These are phyloP conservation scores for Phytophthora vignae DNA, from an alignment of 352 stramenopile species.

Conservation along the genomic window DNA sequence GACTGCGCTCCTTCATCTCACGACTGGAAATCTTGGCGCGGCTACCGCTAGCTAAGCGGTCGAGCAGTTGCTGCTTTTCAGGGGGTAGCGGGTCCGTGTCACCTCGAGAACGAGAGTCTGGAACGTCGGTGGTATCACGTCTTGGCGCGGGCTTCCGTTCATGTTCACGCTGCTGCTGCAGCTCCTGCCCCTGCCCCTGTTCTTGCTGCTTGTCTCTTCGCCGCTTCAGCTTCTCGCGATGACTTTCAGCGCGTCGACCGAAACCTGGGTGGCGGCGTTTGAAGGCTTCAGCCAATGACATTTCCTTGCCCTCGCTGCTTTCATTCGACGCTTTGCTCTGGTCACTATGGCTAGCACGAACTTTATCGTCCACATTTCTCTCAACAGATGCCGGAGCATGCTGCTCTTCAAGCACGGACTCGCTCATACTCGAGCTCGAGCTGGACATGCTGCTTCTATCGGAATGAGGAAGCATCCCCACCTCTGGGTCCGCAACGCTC, in stretches of 20 bases:
- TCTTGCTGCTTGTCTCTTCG: slow-evolving; percentile 40
- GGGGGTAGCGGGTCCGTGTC: slow-evolving; percentile 7
- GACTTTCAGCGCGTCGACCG: slow-evolving; percentile 38
- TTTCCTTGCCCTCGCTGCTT: slow-evolving; percentile 18
- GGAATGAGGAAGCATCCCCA: not conserved
- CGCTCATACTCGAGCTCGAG: slow-evolving; percentile 23
- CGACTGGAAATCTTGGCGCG: slow-evolving; percentile 63
- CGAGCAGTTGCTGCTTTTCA: slow-evolving; percentile 46
- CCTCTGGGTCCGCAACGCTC: slow-evolving; percentile 1
- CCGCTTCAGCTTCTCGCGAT: slow-evolving; percentile 41
- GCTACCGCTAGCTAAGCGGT: slow-evolving; percentile 56
- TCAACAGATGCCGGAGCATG: not conserved
- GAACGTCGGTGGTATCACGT: not conserved
- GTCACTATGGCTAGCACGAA: not conserved
- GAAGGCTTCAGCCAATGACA: slow-evolving; percentile 73
- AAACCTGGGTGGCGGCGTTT: slow-evolving; percentile 66
- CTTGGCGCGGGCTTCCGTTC: not conserved
- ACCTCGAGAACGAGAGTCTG: not conserved
- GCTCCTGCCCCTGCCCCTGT: slow-evolving; percentile 21
- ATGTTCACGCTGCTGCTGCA: slow-evolving; percentile 10
- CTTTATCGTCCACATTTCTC: slow-evolving; percentile 3
- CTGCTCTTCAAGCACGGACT: slow-evolving; percentile 24
- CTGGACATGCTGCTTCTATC: slow-evolving; percentile 8
- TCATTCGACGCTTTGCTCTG: slow-evolving; percentile 4
- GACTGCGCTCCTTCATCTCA: slow-evolving; percentile 78